Percentiles rank a stretch among this genome's conserved stretches.
Evolutionary conservation across 2,329 filamentous ascomycete genomes (phyloP).

Genomic region (Botrytis paeoniae): DNA sequence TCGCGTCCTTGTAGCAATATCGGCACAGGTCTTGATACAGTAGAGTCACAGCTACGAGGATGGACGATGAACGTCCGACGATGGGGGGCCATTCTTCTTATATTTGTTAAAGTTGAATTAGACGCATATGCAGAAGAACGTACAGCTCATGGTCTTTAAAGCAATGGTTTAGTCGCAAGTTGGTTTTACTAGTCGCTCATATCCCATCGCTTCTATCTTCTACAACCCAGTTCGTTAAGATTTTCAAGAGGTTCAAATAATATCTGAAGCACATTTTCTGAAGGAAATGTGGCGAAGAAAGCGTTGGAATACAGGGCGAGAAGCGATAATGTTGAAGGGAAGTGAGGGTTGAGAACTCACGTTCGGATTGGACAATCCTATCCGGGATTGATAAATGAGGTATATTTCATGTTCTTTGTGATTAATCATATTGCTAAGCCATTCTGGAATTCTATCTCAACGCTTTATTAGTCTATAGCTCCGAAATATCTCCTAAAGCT

Average conservation of each 20-base stretch:
- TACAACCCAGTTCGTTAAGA: too few relatives aligned
- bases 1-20: slow-evolving; percentile 39
- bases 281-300: not conserved
- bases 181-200: slow-evolving; percentile 52
- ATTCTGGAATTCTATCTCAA: not conserved
- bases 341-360: not conserved
- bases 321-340: not conserved
- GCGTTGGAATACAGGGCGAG: not conserved
- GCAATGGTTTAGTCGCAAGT: slow-evolving; percentile 81
- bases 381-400: not conserved
- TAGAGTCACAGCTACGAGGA: slow-evolving; percentile 75
- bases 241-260: not conserved
- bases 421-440: not conserved
- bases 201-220: not conserved
- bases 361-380: not conserved
- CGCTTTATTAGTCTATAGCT: not conserved
- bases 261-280: not conserved
- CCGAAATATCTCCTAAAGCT: not conserved
- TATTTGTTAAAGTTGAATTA: slow-evolving; percentile 69
- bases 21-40: slow-evolving; percentile 68
- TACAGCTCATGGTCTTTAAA: slow-evolving; percentile 76
- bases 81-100: slow-evolving; percentile 74
- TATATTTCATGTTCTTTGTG: not conserved
- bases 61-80: slow-evolving; percentile 81
- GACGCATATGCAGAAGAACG: slow-evolving; percentile 81